A percentile compares a stretch with the other conserved stretches of the same genome.
Evolutionary conservation across 2,329 filamentous ascomycete species (phyloP).

Genomic region (Zymoseptoria ardabiliae): DNA sequence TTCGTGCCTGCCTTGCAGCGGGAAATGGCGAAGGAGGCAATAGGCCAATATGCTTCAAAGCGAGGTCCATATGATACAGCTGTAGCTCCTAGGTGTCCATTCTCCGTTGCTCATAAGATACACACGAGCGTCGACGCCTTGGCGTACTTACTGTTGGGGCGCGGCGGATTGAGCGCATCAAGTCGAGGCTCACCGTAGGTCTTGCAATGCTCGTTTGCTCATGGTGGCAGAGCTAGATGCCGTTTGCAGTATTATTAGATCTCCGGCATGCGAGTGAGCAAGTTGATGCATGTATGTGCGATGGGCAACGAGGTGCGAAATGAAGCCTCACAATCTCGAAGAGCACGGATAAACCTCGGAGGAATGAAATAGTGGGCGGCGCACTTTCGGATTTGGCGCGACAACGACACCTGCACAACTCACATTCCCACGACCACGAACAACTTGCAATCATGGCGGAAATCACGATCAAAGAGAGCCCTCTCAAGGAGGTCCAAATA

Average conservation of each 20-base stretch:
- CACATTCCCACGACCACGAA: not conserved
- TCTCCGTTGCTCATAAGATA: not conserved
- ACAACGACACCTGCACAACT: not conserved
- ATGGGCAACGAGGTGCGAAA: not conserved
- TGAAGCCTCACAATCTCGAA: not conserved
- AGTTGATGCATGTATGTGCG: not conserved
- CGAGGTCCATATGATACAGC: not conserved
- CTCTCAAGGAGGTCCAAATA: constrained; percentile 66
- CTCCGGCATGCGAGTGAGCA: not conserved
- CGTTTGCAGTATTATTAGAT: not conserved
- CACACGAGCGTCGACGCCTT: not conserved
- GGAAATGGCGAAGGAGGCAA: not conserved
- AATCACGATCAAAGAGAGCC: constrained; percentile 42
- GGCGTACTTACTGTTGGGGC: not conserved
- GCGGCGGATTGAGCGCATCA: not conserved
- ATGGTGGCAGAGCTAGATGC: not conserved
- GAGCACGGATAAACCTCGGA: not conserved
- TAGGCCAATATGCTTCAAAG: not conserved
- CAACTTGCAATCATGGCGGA: constrained; percentile 22
- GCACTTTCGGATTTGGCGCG: not conserved
- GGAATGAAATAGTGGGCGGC: not conserved
- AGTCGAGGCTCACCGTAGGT: not conserved
- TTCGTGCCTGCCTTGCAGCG: not conserved
- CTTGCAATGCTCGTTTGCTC: not conserved
- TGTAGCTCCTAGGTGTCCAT: not conserved